Base-by-base conservation (phyloP, 805 yeast genomes). In the Sugiyamaella americana region DNA sequence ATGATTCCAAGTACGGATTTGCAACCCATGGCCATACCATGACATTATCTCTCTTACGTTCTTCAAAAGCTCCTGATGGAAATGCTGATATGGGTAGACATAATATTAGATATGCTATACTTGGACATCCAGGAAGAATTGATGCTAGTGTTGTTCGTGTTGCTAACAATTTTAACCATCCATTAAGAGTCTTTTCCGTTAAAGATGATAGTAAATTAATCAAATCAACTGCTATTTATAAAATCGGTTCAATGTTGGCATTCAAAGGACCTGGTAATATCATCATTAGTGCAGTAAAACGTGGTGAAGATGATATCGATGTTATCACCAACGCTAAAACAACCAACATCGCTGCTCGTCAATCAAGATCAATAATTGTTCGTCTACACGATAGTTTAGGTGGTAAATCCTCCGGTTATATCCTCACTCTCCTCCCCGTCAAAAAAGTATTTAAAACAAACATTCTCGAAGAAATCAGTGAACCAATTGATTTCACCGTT, bases 1-100 rank as follows among this genome's bases (percentile, higher is more conserved):
- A 89, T 64, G 82, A 87, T 64, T 76, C 81, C 59, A 91, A 91
- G 65, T 91, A 87, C 60, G 98, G 98, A 4, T 94, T 87, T 56
- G 75, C 95, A 1, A 82, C 88, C 11, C 96, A 87, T 58, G 98
- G 98, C 13, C 86, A 87, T 55, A 65, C 80, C 60, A 85, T 91
- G 81, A 79, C 96, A 43, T 70, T 93, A 42, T 85, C 95, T 1
- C 68, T 93, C 53, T 68, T 91, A 58, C 80, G 98, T 60, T 79
- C 96, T 13, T 86, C 98, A 26, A 91, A 91, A 65, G 86, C 87
- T 18, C 98, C 98, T 0, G 98, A 91, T 72, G 89, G 81, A 13
- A 73, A 79, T 59, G 96, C 98, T 6, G 98, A 91, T 63, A 87
- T 91, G 84, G 97, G 96, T 2, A 62, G 70, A n/a, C 98, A 91